A percentile compares a stretch with the other conserved stretches of the same genome.
Evolutionary conservation across 306 rosid genomes (phyloP).

Genomic region (Gastrolobium bilobum): DNA sequence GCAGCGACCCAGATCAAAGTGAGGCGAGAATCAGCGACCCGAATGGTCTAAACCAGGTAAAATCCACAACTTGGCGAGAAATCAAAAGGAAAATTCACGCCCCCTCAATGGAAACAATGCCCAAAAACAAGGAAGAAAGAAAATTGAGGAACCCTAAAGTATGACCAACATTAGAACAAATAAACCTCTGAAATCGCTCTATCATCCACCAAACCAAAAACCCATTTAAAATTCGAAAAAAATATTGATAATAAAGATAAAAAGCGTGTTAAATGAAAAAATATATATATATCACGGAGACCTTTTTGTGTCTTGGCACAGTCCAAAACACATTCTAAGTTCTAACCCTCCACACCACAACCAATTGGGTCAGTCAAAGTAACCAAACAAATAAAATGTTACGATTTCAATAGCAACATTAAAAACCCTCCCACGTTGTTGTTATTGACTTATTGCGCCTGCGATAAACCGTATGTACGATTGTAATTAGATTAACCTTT

Average conservation of each 20-base stretch:
- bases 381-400: conserved; percentile 39
- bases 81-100: conserved; percentile 37
- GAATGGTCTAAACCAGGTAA: conserved; percentile 37
- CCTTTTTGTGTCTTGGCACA: conserved; percentile 43
- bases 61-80: conserved; percentile 29
- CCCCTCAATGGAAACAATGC: conserved; percentile 53
- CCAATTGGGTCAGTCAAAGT: conserved; percentile 55
- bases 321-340: conserved; percentile 46
- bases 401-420: conserved; percentile 47
- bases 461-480: conserved; percentile 42
- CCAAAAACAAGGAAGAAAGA: conserved; percentile 33
- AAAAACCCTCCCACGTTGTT: conserved; percentile 31
- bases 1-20: conserved; percentile 45
- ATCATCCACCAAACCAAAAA: conserved; percentile 50
- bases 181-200: conserved; percentile 36
- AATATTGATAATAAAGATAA: conserved; percentile 8
- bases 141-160: conserved; percentile 51
- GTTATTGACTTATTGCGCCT: neutral
- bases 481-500: conserved; percentile 47
- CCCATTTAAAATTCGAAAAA: conserved; percentile 44
- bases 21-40: conserved; percentile 46
- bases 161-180: conserved; percentile 25
- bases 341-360: conserved; percentile 27
- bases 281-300: conserved; percentile 29
- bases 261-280: neutral